Conservation (phyloP, 2,329 filamentous ascomycete species). For the Diaporthe humulicola region DNA sequence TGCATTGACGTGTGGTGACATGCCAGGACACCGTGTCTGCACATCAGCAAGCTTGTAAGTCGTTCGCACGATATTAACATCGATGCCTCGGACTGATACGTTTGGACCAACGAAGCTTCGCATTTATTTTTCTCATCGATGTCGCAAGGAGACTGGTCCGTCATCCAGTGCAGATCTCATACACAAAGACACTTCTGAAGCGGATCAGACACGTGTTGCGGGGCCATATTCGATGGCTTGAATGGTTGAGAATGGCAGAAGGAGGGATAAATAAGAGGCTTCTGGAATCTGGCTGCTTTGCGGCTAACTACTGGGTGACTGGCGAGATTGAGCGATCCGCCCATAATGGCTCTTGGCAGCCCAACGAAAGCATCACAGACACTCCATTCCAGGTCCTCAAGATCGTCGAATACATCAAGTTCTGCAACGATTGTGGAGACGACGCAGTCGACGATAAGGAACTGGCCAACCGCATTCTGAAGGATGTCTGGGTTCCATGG, state of each 20-base stretch:
- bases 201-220: too few species aligned
- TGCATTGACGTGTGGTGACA: neutral
- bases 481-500: neutral
- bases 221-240: too few species aligned
- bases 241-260: too few species aligned
- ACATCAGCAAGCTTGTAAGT: neutral
- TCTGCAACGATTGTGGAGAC: too few species aligned
- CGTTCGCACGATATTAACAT: too few species aligned
- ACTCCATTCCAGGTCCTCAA: slow-evolving; percentile 26
- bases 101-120: too few species aligned
- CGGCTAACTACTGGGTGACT: slow-evolving; percentile 14
- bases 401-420: neutral
- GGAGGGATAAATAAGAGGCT: too few species aligned
- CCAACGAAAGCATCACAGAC: neutral
- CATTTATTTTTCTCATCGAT: neutral
- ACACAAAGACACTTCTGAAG: too few species aligned
- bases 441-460: neutral
- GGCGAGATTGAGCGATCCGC: neutral
- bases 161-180: too few species aligned
- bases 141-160: neutral
- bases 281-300: slow-evolving; percentile 2
- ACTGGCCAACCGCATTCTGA: neutral
- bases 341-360: neutral
- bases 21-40: neutral
- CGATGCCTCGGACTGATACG: too few species aligned